Percentiles rank a stretch among this genome's conserved stretches.
Evolutionary conservation across 495 filamentous ascomycete genomes (phyloP).

Genomic region (Xylaria palmicola): DNA sequence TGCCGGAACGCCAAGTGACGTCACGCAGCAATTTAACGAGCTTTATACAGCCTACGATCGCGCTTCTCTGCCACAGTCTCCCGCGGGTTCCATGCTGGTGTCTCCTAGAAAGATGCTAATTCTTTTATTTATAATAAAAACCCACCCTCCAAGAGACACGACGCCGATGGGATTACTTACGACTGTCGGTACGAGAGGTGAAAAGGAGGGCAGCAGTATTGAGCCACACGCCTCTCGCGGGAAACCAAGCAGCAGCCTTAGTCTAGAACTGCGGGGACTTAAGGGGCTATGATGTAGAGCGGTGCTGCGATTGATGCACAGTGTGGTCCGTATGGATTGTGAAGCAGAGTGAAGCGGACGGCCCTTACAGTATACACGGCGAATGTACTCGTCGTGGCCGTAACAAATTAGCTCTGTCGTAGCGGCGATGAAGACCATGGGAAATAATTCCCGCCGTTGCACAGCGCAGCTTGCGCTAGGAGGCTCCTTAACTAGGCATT

Average conservation of each 20-base stretch:
- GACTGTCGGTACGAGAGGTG: neutral
- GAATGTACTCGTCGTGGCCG: neutral
- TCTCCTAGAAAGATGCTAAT: no score
- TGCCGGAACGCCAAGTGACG: no score
- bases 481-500: no score
- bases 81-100: neutral
- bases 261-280: neutral
- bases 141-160: no score
- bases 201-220: neutral
- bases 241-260: neutral
- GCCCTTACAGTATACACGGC: no score
- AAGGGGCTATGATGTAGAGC: neutral
- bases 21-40: no score
- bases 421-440: neutral
- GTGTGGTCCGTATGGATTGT: neutral
- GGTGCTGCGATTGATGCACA: neutral
- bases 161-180: neutral
- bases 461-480: neutral
- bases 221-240: neutral
- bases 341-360: neutral
- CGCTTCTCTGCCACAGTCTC: neutral
- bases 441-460: neutral
- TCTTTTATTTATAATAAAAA: no score
- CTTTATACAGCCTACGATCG: no score
- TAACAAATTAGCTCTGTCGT: neutral